These are phyloP conservation scores for Mycothermus thermophilus DNA, from an alignment of 495 filamentous ascomycete species.

Conservation along the genomic window DNA sequence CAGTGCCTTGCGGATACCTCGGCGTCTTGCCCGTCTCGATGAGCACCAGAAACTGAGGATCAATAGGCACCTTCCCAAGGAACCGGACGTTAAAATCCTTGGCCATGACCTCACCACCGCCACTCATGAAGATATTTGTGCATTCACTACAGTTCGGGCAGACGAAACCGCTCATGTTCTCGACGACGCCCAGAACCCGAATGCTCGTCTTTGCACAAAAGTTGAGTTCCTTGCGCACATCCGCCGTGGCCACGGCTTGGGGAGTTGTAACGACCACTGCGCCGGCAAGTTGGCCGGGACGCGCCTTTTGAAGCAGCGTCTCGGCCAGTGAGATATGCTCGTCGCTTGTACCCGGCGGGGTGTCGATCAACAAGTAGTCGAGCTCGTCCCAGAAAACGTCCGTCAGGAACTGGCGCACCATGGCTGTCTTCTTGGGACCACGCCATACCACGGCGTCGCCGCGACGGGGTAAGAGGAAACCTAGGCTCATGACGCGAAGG, in stretches of 20 bases:
- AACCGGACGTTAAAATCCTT: conserved; percentile 71
- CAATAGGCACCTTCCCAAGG: conserved; percentile 77
- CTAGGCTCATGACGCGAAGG: conserved; percentile 82
- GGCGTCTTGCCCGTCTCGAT: conserved; percentile 39
- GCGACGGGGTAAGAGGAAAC: conserved; percentile 70
- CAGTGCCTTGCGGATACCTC: conserved; percentile 34
- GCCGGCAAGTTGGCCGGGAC: conserved; percentile 49
- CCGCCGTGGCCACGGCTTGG: conserved; percentile 82
- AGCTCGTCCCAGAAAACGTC: conserved; percentile 83
- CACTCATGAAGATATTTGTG: conserved; percentile 81
- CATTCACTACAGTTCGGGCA: conserved; percentile 91
- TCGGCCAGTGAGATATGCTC: conserved; percentile 94
- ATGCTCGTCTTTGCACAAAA: conserved; percentile 84
- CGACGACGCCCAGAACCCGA: conserved; percentile 72
- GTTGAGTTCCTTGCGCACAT: conserved; percentile 92
- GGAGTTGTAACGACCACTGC: conserved; percentile 94
- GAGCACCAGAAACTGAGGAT: conserved; percentile 49
- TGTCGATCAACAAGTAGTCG: conserved; percentile 89
- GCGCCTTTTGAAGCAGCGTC: conserved; percentile 53
- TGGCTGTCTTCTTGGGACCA: conserved; percentile 96
- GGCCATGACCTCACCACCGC: conserved; percentile 84
- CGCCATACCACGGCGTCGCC: conserved; percentile 93
- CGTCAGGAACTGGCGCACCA: conserved; percentile 89
- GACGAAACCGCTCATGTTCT: conserved; percentile 96
- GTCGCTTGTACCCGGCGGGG: conserved; percentile 89